phyloP scores from a whole-genome alignment of 306 rosid genomes.

The Nissolia schottii region DNA sequence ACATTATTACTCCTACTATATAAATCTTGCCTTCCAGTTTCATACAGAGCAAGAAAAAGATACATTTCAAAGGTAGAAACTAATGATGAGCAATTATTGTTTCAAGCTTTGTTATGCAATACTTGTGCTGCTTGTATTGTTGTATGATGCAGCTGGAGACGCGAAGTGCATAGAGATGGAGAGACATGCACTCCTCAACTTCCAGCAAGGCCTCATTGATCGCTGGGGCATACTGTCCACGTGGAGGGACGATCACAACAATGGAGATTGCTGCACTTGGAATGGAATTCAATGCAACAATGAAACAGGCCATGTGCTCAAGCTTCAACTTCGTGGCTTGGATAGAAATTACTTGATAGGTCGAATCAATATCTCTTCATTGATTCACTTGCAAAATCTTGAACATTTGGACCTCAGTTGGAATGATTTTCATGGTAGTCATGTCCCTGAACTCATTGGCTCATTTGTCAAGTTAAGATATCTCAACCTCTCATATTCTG shows the following conservation, averaged over 20 bases:
- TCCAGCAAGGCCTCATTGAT: not conserved
- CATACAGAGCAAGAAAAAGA: too few species aligned
- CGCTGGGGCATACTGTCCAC: not conserved
- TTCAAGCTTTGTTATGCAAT: too few species aligned
- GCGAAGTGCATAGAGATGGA: not conserved
- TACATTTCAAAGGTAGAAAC: too few species aligned
- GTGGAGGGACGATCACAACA: not conserved
- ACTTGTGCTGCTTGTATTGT: too few species aligned
- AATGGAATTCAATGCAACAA: not conserved
- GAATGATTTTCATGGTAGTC: accelerated
- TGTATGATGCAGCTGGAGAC: too few species aligned
- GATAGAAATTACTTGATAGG: not conserved
- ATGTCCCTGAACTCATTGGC: not conserved
- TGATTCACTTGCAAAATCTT: not conserved
- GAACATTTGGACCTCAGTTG: slow-evolving; percentile 1
- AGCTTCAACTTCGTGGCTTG: not conserved
- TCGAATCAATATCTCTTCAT: not conserved
- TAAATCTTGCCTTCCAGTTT: too few species aligned
- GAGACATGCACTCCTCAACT: not conserved
- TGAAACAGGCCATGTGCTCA: not conserved
- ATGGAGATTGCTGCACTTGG: not conserved
- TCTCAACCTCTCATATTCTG: not conserved
- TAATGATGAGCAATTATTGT: too few species aligned
- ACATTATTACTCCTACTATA: too few species aligned
- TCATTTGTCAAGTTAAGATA: not conserved